Conservation (phyloP, 1,284 basidiomycete species). For the Ceratorhiza oryzae-sativae region DNA sequence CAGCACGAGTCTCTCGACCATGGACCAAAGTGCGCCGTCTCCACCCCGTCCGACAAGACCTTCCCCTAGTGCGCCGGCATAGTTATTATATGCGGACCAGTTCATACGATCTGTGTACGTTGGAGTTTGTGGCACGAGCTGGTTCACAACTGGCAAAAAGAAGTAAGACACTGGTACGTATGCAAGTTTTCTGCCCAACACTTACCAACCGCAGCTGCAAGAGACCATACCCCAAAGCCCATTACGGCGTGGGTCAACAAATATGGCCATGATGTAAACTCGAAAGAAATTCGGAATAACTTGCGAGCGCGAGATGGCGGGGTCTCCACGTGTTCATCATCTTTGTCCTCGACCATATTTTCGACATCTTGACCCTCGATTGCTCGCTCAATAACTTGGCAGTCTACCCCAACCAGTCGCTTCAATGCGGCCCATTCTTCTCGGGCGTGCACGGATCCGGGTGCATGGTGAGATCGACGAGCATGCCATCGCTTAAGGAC, state of each 20-base stretch:
- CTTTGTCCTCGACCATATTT: conserved; percentile 23
- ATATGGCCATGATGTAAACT: conserved; percentile 65
- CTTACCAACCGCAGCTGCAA: conserved; percentile 37
- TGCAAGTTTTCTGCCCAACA: neutral
- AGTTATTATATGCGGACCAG: conserved; percentile 76
- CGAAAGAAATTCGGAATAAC: conserved; percentile 81
- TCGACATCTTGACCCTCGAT: conserved; percentile 54
- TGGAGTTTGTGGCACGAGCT: conserved; percentile 58
- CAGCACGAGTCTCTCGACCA: conserved; percentile 48
- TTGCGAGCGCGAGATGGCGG: conserved; percentile 47
- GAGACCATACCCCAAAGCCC: conserved; percentile 38
- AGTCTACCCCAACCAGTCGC: conserved; percentile 75
- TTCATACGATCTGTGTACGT: conserved; percentile 77
- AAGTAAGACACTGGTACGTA: neutral
- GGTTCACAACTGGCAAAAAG: conserved; percentile 35
- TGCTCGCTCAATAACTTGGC: conserved; percentile 76
- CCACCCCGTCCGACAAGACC: conserved; percentile 50
- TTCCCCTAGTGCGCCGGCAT: conserved; percentile 68
- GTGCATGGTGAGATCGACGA: conserved; percentile 51
- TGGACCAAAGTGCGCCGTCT: conserved; percentile 37
- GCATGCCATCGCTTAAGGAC: conserved; percentile 73
- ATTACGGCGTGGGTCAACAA: conserved; percentile 38
- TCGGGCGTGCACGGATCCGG: conserved; percentile 63
- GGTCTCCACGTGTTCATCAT: conserved; percentile 17
- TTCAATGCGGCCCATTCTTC: conserved; percentile 80